Evolutionary conservation across 1,139 yeast genomes (phyloP), one percentile per base, ranked within the genome.

Genomic region (Yamadazyma diddensiae): DNA sequence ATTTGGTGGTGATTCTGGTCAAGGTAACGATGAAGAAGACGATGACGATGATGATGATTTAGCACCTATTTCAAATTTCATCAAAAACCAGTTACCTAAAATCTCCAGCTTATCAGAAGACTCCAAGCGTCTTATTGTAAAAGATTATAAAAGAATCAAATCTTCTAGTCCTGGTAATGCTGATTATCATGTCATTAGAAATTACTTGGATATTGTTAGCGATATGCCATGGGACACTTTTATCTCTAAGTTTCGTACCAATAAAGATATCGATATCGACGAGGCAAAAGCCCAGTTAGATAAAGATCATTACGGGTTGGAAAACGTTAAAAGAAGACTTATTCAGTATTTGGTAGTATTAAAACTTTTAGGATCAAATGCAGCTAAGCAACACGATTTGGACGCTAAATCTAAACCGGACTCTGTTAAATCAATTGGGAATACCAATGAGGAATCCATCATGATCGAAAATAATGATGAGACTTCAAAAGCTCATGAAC

Each of bases 271-370:
- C 32, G 77, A 83, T 44, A 57, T 85, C 15, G 54, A 48, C 1
- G 57, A 55, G 9, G 94, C 95, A 0, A 70, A 71, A 37, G 54
- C 59, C 13, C 78, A 79, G 39, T 63, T 90, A 25, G 87, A 88
- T 52, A 70, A 68, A 21, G 96, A 87, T 46, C 97, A 90, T 58
- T 85, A 78, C 53, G 97, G 97, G 0, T 67, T 90, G 52, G 77
- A 79, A 37, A 78, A 81, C 41, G 95, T 87, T 31, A 90, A 90
- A 55, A 82, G 76, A 46, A 70, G 97, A 34, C 70, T 90, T 35
- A 59, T 88, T 29, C 95, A 90, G 53, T 87, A 86, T 50, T 62
- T 86, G 31, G 88, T 92, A 7, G 90, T 87, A 9, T 61, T 85
- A 46, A 82, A 84, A 43, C 65, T 86, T 25, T 74, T 81, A 34